Percentiles rank a stretch among this genome's conserved stretches.
Conservation (phyloP, 306 rosid genomes). For the Cucumis cinereus region DNA sequence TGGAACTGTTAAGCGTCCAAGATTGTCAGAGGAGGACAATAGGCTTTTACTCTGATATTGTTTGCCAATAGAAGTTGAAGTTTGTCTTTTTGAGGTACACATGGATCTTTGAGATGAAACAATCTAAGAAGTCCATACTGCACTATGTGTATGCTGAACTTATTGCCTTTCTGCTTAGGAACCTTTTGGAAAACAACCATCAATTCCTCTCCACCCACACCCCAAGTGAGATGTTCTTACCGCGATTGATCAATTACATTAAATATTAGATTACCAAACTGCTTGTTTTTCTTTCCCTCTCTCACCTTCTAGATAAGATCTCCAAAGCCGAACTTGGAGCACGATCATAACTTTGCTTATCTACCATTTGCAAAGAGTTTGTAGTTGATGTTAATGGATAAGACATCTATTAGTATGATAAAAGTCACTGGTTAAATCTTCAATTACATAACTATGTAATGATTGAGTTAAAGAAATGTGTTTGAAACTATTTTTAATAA, state of each 20-base stretch:
- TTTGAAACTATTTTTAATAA: too few relatives aligned
- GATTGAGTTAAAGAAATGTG: neutral
- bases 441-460: too few relatives aligned
- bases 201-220: neutral
- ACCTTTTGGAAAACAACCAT: neutral
- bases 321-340: neutral
- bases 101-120: neutral
- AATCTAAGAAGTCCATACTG: neutral
- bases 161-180: neutral
- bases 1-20: slow-evolving; percentile 67
- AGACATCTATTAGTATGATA: too few relatives aligned
- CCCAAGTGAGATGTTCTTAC: neutral
- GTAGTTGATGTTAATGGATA: too few relatives aligned
- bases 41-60: slow-evolving; percentile 80
- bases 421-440: neutral
- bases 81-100: neutral
- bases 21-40: slow-evolving; percentile 74
- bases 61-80: slow-evolving; percentile 33
- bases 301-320: neutral
- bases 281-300: neutral
- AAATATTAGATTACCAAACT: neutral
- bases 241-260: neutral
- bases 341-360: neutral
- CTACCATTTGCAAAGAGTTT: neutral
- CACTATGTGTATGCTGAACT: neutral